Evolutionary conservation across 2,329 filamentous ascomycete genomes (phyloP).

Genomic region (Aspergillus fischeri): DNA sequence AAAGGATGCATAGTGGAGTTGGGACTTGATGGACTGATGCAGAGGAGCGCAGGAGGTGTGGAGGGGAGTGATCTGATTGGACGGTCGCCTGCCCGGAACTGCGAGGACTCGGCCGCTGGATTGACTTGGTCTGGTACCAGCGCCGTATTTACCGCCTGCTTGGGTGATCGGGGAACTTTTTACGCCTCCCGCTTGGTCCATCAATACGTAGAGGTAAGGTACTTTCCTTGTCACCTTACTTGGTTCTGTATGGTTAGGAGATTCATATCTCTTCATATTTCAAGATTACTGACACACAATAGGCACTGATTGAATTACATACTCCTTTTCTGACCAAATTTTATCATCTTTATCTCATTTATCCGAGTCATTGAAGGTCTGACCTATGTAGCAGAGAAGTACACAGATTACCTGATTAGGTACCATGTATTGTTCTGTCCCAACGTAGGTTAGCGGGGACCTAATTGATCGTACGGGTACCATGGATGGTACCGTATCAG

Average conservation of each 20-base stretch:
- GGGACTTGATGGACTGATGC: conserved; percentile 10
- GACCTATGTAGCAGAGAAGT: neutral
- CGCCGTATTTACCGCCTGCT: conserved; percentile 5
- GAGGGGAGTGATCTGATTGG: conserved; percentile 15
- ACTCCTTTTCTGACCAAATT: neutral
- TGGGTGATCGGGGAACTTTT: conserved; percentile 1
- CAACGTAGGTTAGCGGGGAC: neutral
- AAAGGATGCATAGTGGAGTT: conserved; percentile 5
- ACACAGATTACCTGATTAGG: neutral
- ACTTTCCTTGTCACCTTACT: neutral
- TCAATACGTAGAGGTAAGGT: conserved; percentile 2
- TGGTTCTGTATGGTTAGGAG: neutral
- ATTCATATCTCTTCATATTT: neutral
- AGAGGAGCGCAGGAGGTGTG: conserved; percentile 13
- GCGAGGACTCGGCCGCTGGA: conserved; percentile 7
- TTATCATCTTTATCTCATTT: neutral
- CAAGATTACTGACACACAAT: neutral
- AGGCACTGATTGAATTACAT: too few species aligned
- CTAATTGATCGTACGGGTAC: neutral
- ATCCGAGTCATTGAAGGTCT: neutral
- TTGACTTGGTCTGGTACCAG: conserved; percentile 3
- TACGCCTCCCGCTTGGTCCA: conserved; percentile 7
- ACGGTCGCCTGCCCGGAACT: conserved; percentile 18
- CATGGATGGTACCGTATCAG: conserved; percentile 8
- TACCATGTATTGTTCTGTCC: neutral